Percentiles rank a stretch among this genome's conserved stretches.
Conservation (phyloP, 2,329 filamentous ascomycete species). For the Diplocarpon rosae region DNA sequence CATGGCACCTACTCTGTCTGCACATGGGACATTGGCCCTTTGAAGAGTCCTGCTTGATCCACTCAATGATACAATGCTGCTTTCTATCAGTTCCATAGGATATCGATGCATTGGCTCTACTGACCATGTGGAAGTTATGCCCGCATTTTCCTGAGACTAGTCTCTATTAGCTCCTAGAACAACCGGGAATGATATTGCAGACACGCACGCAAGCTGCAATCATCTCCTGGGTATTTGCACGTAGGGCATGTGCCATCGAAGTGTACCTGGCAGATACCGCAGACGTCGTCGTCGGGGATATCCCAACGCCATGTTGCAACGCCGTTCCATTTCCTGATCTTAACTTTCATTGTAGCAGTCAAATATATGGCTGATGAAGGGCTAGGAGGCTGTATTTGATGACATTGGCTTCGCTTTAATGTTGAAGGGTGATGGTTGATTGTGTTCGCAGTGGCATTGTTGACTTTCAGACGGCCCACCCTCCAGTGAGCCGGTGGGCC, state of each 20-base stretch:
- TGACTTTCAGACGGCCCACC: conserved; percentile 2
- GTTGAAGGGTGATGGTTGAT: neutral
- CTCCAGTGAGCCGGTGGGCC: neutral
- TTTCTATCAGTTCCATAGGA: neutral
- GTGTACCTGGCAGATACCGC: conserved; percentile 94
- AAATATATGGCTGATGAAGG: neutral
- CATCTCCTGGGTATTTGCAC: conserved; percentile 95
- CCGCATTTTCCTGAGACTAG: conserved; percentile 91
- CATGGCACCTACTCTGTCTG: conserved; percentile 65
- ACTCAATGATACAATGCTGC: conserved; percentile 89
- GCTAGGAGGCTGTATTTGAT: neutral
- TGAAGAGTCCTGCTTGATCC: conserved; percentile 90
- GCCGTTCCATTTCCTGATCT: conserved; percentile 83
- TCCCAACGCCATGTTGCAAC: conserved; percentile 98
- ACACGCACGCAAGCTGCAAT: conserved; percentile 74
- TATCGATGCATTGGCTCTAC: conserved; percentile 12
- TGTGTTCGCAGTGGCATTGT: neutral
- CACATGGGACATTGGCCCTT: conserved; percentile 98
- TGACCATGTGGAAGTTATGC: conserved; percentile 94
- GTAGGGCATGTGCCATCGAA: conserved; percentile 97
- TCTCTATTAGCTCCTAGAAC: conserved; percentile 1
- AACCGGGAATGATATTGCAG: neutral
- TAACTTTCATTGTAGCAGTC: conserved; percentile 68
- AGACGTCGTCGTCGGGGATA: conserved; percentile 93
- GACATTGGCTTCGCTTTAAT: neutral